Percentiles rank a stretch among this genome's conserved stretches.
Conservation (phyloP, 202 grass and related monocot genomes). For the Carex sylvatica region DNA sequence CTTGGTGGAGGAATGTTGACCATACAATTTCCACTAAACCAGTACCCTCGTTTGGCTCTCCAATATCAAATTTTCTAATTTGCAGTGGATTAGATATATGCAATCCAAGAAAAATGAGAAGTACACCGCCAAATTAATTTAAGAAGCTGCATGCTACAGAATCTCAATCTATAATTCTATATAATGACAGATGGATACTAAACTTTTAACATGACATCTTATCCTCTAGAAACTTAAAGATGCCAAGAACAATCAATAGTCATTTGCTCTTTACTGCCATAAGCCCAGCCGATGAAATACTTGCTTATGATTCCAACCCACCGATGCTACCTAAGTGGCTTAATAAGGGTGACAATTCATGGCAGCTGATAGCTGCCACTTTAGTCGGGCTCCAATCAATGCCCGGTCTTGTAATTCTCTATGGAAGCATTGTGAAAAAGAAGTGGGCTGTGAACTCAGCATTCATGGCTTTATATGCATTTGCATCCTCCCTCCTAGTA, state of each 20-base stretch:
- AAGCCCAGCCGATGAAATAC: conserved; percentile 31
- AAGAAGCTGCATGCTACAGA: not conserved
- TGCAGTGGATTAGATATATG: not conserved
- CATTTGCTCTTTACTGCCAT: not conserved
- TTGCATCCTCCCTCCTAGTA: conserved; percentile 52
- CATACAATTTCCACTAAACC: not conserved
- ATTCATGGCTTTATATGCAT: conserved; percentile 81
- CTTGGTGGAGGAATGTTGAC: not conserved
- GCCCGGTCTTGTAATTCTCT: conserved; percentile 64
- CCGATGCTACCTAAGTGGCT: conserved; percentile 56
- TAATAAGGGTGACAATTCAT: conserved; percentile 68
- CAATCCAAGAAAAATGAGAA: not conserved
- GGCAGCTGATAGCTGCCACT: conserved; percentile 69
- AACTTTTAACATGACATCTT: not conserved
- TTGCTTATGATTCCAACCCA: conserved; percentile 32
- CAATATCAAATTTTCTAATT: not conserved
- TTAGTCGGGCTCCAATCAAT: conserved; percentile 70
- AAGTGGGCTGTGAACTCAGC: conserved; percentile 83
- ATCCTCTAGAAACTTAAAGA: not conserved
- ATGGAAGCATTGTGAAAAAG: conserved; percentile 76
- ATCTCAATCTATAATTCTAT: not conserved
- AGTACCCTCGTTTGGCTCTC: not conserved
- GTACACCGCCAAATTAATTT: not conserved
- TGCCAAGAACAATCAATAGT: conserved; percentile 1
- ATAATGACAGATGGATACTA: not conserved